These are phyloP conservation scores for Diaporthe australafricana DNA, from an alignment of 2,329 filamentous ascomycete genomes.

Conservation along the genomic window DNA sequence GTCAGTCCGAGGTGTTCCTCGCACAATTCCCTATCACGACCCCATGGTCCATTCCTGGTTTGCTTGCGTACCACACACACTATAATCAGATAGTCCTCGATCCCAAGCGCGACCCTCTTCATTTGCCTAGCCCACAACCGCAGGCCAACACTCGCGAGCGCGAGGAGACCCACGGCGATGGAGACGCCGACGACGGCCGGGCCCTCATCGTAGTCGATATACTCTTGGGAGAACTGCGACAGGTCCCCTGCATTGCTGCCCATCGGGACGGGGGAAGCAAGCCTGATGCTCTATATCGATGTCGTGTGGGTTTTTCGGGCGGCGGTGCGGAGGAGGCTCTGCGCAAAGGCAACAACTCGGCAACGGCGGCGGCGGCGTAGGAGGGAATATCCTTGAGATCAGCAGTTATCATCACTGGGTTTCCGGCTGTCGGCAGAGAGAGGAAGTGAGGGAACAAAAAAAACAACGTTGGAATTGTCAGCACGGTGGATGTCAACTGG, in stretches of 20 bases:
- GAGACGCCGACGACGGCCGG: constrained; percentile 11
- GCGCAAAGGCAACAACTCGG: not conserved
- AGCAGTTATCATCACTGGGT: constrained; percentile 1
- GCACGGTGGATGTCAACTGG: not conserved
- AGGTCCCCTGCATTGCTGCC: constrained; percentile 17
- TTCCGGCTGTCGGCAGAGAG: not conserved
- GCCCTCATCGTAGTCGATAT: constrained; percentile 15
- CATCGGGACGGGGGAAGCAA: not conserved
- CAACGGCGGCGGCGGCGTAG: not conserved
- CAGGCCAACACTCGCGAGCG: constrained; percentile 11
- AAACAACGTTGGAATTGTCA: not conserved
- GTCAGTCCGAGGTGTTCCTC: not conserved
- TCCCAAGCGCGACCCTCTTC: constrained; percentile 19
- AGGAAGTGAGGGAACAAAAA: not conserved
- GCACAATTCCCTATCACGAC: not conserved
- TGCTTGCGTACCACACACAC: constrained; percentile 16
- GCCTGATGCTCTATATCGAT: not conserved
- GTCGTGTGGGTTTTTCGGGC: not conserved
- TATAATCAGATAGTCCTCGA: constrained; percentile 25
- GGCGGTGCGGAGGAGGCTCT: not conserved
- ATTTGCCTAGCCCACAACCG: constrained; percentile 22
- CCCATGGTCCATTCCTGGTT: not conserved
- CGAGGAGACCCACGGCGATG: constrained; percentile 20
- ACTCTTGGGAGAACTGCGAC: constrained; percentile 25
- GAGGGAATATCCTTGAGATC: constrained; percentile 11